Evolutionary conservation across 2,329 filamentous ascomycete species (phyloP), one percentile per base, ranked within the genome.

Genomic region (Davidsoniella virescens): DNA sequence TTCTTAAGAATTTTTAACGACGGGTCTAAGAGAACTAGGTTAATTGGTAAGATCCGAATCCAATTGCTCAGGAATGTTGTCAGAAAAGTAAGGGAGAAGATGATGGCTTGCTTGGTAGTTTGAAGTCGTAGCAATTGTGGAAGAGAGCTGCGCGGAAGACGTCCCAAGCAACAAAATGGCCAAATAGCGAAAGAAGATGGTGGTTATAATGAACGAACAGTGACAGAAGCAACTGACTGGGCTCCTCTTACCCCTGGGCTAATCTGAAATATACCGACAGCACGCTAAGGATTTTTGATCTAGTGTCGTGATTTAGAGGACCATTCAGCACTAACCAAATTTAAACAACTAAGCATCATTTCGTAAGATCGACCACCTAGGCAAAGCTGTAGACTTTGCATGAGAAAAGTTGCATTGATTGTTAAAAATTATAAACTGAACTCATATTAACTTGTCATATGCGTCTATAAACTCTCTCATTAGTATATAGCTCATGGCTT

Each of bases 201-300:
- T 38, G 44, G 9, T 36, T 33, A 33, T 33, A 33, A 12, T 12
- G 29, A 33, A 33, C 29, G 29, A 9, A 9, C 29, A 12, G 8
- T 33, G 29, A 40, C 37, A 23, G 20, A 23, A 23, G 20, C 20
- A 23, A 23, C 20, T 23, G 20, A 23, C 20, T 23, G 3, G 20
- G 20, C 20, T 23, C 47, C 47, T 25, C 29, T 53, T 46, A 17
- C 48, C 52, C 52, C 48, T 53, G 48, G 52, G 23, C 44, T 37
- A 38, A 50, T 53, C 33, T 48, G 29, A 44, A 50, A 36, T 50
- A 44, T 50, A 33, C 33, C 44, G 25, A 10, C 44, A 38, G 37
- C n/a, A 38, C 23, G 29, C 36, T 37, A 47, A 37, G 17, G 33
- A 20, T 47, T 39, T 23, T 41, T 41, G 26, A 9, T 39, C 4